Evolutionary conservation across 2,329 filamentous ascomycete species (phyloP).

Genomic region (Cordyceps sp.): DNA sequence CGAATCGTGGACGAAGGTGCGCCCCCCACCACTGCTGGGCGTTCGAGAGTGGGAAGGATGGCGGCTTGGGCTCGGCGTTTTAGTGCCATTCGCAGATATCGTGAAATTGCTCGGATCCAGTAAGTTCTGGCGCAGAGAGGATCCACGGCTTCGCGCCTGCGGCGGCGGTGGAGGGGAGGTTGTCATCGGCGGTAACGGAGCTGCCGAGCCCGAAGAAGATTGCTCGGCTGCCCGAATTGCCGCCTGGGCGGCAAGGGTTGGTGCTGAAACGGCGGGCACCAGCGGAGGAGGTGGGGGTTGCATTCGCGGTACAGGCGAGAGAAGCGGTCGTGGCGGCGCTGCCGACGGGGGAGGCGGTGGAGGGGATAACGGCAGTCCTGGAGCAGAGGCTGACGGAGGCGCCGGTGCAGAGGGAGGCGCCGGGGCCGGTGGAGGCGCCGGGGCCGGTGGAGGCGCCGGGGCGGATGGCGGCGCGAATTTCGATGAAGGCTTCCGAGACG

Average conservation of each 20-base stretch:
- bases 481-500: conserved; percentile 38
- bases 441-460: conserved; percentile 18
- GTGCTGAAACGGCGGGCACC: conserved; percentile 10
- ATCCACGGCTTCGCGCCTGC: conserved; percentile 21
- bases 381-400: conserved; percentile 24
- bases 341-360: conserved; percentile 26
- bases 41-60: conserved; percentile 12
- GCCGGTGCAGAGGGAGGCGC: conserved; percentile 22
- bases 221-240: conserved; percentile 26
- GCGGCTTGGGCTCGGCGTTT: conserved; percentile 28
- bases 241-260: conserved; percentile 25
- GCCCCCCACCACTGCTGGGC: conserved; percentile 13
- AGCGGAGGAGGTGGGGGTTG: conserved; percentile 12
- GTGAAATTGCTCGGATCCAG: conserved; percentile 67
- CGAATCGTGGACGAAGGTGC: conserved; percentile 52
- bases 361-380: conserved; percentile 27
- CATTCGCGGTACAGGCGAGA: conserved; percentile 22
- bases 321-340: conserved; percentile 15
- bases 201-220: conserved; percentile 17
- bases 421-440: conserved; percentile 19
- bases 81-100: conserved; percentile 44
- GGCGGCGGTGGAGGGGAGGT: conserved; percentile 21
- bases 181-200: conserved; percentile 19
- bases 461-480: conserved; percentile 14
- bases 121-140: conserved; percentile 41